Base-by-base conservation (phyloP, 2,329 filamentous ascomycete species). In the Fusarium irregulare region DNA sequence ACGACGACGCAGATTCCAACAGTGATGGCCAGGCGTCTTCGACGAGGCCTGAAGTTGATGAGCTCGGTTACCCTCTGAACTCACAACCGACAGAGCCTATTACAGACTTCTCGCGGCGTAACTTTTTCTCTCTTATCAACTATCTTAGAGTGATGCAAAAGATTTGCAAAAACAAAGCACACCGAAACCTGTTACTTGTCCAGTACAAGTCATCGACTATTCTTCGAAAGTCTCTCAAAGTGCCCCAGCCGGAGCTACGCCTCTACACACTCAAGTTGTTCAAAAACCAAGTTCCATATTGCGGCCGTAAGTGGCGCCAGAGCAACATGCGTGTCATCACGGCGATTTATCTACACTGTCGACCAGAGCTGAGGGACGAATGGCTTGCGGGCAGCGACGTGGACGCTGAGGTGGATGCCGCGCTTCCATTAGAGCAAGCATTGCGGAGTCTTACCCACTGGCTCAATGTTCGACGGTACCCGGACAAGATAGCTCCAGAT, bases 281-380 rank as follows among this genome's bases (percentile, higher is more conserved):
- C 89, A 99, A 99, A 81, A 96, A 94, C 65, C 96, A 99, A 80
- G 96, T 99, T 7, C 96, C 96, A 2, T 99, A 97, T 84, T 98
- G 95, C 80, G 95, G 96, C 23, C 91, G 96, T 45, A 99, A 99
- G 83, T 99, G 96, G 96, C 91, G 96, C 16, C 96, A 98, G 82
- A 91, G 90, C 73, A 98, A 99, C 80, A 99, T 99, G 96, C 92
- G 95, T 58, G 94, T 98, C 76, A 99, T 99, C 77, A 99, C 96
- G 1, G 94, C 94, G 6, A 93, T 99, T 2, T 99, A 98, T 80
- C 85, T 99, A 50, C 93, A 97, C 81, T 97, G 95, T 77, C 88
- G 94, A 10, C 95, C 95, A 0, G 95, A 98, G 79, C 85, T 99
- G 47, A 88, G 95, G 30, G 96, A 99, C 77, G 96, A 98, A 81